phyloP scores from a whole-genome alignment of 805 yeast species.

The Yarrowia sp. region DNA sequence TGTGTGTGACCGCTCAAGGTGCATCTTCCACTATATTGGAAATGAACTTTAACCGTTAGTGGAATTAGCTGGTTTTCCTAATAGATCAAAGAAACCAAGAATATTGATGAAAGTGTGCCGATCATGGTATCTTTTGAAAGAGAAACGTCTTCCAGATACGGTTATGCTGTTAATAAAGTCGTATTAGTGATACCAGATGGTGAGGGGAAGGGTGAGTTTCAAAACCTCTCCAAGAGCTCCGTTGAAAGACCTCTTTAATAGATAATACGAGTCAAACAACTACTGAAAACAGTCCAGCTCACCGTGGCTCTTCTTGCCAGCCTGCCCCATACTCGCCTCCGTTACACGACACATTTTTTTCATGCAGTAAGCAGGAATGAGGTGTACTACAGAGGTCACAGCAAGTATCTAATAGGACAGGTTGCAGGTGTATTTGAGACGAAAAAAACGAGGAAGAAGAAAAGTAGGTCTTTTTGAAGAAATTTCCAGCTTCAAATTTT shows the following conservation, averaged over 20 bases:
- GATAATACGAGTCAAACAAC: no score
- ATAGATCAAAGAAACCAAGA: no score
- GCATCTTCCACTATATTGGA: background rate
- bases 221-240: background rate
- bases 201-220: no score
- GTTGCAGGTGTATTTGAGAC: background rate
- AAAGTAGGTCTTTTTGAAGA: no score
- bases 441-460: no score
- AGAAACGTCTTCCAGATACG: background rate
- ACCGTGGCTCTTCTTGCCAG: no score
- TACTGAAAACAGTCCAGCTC: no score
- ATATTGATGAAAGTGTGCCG: no score
- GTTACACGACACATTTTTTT: background rate
- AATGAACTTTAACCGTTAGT: slow-evolving; percentile 5
- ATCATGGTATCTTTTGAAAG: background rate
- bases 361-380: slow-evolving; percentile 29
- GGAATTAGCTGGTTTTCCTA: background rate
- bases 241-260: background rate
- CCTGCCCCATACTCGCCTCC: background rate
- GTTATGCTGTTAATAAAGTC: no score
- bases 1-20: no score
- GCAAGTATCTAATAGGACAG: background rate
- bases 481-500: no score
- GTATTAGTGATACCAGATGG: no score
- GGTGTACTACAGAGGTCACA: slow-evolving; percentile 4